These are phyloP conservation scores for Bidens hawaiensis DNA, from an alignment of 140 eudicot species.

Conservation along the genomic window DNA sequence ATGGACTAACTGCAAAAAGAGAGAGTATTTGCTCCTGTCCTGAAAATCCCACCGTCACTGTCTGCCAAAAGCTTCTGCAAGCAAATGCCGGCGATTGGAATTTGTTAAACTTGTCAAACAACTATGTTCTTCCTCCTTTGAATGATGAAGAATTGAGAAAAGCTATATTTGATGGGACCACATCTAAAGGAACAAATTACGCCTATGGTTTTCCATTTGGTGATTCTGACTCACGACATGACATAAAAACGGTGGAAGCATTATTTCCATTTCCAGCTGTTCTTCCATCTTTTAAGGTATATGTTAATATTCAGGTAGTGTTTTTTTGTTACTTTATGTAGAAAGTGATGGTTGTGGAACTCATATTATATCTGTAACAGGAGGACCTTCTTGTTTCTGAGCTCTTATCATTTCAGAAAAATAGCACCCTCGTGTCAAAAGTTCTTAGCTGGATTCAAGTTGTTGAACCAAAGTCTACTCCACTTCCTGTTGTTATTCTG, in stretches of 20 bases:
- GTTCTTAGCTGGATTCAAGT: constrained; percentile 65
- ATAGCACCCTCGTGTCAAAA: constrained; percentile 75
- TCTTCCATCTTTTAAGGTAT: constrained; percentile 84
- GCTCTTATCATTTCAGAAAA: constrained; percentile 77
- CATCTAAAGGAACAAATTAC: constrained; percentile 49
- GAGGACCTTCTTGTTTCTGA: constrained; percentile 75
- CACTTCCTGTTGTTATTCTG: constrained; percentile 75
- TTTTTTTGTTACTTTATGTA: not conserved
- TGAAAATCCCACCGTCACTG: constrained; percentile 78
- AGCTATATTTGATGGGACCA: constrained; percentile 45
- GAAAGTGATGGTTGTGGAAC: constrained; percentile 1
- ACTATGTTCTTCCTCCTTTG: constrained; percentile 73
- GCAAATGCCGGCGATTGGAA: constrained; percentile 48
- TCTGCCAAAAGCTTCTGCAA: constrained; percentile 50
- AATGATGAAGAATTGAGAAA: constrained; percentile 68
- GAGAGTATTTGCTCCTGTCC: constrained; percentile 40
- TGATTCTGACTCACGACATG: constrained; percentile 50
- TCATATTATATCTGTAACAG: constrained; percentile 38
- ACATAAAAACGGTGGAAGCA: constrained; percentile 49
- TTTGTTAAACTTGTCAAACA: constrained; percentile 53
- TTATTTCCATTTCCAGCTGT: constrained; percentile 84
- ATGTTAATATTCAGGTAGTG: not conserved
- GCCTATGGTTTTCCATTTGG: constrained; percentile 55
- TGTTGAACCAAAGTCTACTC: constrained; percentile 67
- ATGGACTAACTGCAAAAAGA: constrained; percentile 36